Conservation (phyloP, 1,139 yeast genomes). For the Fermentozyma sake region DNA sequence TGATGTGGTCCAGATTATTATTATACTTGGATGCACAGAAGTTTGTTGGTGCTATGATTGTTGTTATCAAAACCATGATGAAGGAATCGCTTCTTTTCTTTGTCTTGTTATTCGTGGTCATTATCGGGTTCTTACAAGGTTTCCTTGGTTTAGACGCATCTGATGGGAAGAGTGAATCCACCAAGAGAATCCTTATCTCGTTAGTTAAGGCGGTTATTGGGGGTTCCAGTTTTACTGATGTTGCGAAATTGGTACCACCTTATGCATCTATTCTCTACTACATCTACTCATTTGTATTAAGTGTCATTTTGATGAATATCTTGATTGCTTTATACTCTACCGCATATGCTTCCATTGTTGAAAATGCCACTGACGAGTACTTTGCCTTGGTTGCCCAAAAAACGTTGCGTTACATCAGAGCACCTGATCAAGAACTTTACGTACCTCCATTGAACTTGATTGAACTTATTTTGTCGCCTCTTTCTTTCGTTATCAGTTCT, state of each 20-base stretch:
- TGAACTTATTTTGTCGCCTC: slow-evolving; percentile 48
- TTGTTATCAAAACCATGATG: slow-evolving; percentile 82
- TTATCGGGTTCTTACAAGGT: slow-evolving; percentile 81
- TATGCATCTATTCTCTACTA: slow-evolving; percentile 77
- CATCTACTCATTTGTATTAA: slow-evolving; percentile 68
- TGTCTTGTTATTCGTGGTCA: slow-evolving; percentile 63
- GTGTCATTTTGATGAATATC: slow-evolving; percentile 72
- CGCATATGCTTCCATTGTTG: slow-evolving; percentile 78
- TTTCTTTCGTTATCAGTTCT: slow-evolving; percentile 24
- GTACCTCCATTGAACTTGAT: slow-evolving; percentile 82
- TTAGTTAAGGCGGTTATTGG: slow-evolving; percentile 71
- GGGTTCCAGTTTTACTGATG: slow-evolving; percentile 66
- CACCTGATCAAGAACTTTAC: slow-evolving; percentile 82
- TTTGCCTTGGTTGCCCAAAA: slow-evolving; percentile 82
- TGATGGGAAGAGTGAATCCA: slow-evolving; percentile 78
- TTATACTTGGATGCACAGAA: slow-evolving; percentile 73
- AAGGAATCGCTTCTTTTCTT: slow-evolving; percentile 79
- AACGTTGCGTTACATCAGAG: slow-evolving; percentile 77
- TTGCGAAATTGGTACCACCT: slow-evolving; percentile 74
- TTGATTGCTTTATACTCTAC: slow-evolving; percentile 81
- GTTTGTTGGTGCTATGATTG: slow-evolving; percentile 87
- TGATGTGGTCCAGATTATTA: slow-evolving; percentile 79
- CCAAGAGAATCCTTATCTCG: slow-evolving; percentile 57
- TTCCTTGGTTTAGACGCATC: slow-evolving; percentile 83
- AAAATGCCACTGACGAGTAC: slow-evolving; percentile 79